These are phyloP conservation scores for Myxozyma geophila DNA, from an alignment of 805 yeast species.

Conservation along the genomic window DNA sequence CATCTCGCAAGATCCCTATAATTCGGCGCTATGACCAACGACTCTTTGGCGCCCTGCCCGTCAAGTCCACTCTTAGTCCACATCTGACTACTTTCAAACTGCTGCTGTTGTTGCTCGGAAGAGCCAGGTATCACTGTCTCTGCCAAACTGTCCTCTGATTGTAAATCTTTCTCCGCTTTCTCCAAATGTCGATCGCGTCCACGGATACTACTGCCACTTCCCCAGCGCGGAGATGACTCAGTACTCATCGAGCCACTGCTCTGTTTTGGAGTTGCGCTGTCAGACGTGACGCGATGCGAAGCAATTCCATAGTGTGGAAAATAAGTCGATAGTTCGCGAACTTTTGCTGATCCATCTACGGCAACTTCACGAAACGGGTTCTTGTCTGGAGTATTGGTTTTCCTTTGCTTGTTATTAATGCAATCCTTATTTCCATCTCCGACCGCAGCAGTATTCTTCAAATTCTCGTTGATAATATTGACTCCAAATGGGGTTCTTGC, in stretches of 20 bases:
- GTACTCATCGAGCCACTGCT: neutral
- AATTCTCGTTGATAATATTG: neutral
- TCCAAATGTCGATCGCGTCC: neutral
- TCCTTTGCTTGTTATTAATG: neutral
- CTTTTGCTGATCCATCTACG: neutral
- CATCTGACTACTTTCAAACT: slow-evolving; percentile 5
- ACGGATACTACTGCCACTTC: neutral
- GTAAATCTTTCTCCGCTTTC: neutral
- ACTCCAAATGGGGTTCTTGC: neutral
- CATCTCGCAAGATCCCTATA: slow-evolving; percentile 12
- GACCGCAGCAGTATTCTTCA: neutral
- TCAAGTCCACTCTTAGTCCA: neutral
- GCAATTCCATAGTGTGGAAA: slow-evolving; percentile 6
- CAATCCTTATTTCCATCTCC: neutral
- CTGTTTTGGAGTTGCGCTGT: neutral
- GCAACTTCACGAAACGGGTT: slow-evolving; percentile 3
- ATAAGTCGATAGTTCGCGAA: slow-evolving; percentile 1
- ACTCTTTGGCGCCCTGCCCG: neutral
- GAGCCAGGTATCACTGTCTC: neutral
- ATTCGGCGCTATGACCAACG: neutral
- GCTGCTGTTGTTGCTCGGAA: neutral
- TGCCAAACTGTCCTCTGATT: neutral
- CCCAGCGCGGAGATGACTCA: slow-evolving; percentile 1
- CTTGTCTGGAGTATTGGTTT: neutral
- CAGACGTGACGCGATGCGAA: neutral